These are phyloP conservation scores for Clathrus columnatus DNA, from an alignment of 768 basidiomycete genomes.

Conservation along the genomic window DNA sequence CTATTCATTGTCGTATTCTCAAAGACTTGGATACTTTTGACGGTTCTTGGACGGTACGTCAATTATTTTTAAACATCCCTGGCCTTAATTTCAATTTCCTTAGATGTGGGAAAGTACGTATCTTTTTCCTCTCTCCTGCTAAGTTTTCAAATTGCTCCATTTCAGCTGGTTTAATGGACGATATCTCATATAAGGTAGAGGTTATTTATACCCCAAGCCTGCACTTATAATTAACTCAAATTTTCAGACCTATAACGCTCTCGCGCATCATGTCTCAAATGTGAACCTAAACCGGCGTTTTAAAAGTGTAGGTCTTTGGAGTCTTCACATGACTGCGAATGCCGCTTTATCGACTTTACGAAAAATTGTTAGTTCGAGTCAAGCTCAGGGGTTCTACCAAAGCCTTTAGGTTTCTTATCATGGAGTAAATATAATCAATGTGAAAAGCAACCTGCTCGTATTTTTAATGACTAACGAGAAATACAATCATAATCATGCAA, in stretches of 20 bases:
- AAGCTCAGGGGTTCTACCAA: neutral
- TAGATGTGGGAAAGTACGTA: conserved; percentile 89
- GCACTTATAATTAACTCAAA: neutral
- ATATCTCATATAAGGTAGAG: conserved; percentile 73
- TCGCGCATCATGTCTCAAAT: conserved; percentile 91
- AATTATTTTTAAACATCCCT: conserved; percentile 1
- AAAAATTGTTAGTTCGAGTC: conserved; percentile 60
- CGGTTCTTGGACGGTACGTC: conserved; percentile 88
- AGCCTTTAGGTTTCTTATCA: neutral
- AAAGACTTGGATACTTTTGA: conserved; percentile 85
- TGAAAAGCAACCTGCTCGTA: neutral
- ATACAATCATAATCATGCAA: neutral
- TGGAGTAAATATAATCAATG: neutral
- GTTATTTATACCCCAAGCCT: neutral
- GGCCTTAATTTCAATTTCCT: conserved; percentile 4
- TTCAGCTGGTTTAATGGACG: conserved; percentile 83
- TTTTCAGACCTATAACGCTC: conserved; percentile 72
- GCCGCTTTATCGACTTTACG: conserved; percentile 75
- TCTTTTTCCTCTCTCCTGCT: neutral
- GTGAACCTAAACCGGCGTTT: conserved; percentile 84
- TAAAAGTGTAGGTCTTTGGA: conserved; percentile 89
- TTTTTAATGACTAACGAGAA: neutral
- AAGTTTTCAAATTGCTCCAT: conserved; percentile 8
- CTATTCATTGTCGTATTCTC: conserved; percentile 84
- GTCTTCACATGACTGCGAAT: conserved; percentile 85